phyloP scores from a whole-genome alignment of 2,329 filamentous ascomycete species.

The Grosmannia huntii region DNA sequence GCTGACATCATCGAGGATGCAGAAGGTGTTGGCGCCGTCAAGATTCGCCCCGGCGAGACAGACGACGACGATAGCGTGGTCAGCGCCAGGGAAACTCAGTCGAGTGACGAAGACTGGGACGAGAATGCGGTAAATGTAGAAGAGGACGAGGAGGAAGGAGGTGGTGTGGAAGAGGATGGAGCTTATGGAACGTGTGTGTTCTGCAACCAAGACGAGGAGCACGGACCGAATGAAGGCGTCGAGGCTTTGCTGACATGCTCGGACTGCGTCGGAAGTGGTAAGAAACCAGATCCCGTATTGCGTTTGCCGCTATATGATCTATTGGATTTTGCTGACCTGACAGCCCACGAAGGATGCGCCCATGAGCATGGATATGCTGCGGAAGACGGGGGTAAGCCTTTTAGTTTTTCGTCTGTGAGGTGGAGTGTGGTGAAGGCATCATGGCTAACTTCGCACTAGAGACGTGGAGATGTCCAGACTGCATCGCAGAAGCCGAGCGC shows the following conservation, averaged over 20 bases:
- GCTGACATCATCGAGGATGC: slow-evolving; percentile 32
- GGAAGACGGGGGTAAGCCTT: slow-evolving; percentile 47
- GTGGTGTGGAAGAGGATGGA: slow-evolving; percentile 44
- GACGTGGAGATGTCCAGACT: slow-evolving; percentile 40
- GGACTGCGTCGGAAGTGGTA: slow-evolving; percentile 73
- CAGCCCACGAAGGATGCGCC: slow-evolving; percentile 87
- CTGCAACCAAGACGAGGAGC: slow-evolving; percentile 70
- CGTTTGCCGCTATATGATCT: slow-evolving; percentile 1
- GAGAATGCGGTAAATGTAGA: slow-evolving; percentile 35
- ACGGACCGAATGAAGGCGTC: slow-evolving; percentile 70
- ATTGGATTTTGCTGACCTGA: slow-evolving; percentile 23
- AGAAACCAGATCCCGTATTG: slow-evolving; percentile 23
- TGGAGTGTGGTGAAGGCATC: neutral
- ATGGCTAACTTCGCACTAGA: slow-evolving; percentile 15
- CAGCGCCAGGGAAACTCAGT: slow-evolving; percentile 27
- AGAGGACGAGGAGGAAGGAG: slow-evolving; percentile 37
- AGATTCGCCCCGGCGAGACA: slow-evolving; percentile 39
- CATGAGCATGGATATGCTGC: slow-evolving; percentile 53
- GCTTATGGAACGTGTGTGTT: slow-evolving; percentile 44
- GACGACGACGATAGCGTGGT: slow-evolving; percentile 29
- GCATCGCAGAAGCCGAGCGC: slow-evolving; percentile 21
- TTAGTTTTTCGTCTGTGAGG: neutral
- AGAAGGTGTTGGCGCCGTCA: slow-evolving; percentile 44
- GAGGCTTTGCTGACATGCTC: slow-evolving; percentile 67
- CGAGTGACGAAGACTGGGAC: slow-evolving; percentile 44